Conservation (phyloP, 805 yeast species). For the Priceomyces medius region DNA sequence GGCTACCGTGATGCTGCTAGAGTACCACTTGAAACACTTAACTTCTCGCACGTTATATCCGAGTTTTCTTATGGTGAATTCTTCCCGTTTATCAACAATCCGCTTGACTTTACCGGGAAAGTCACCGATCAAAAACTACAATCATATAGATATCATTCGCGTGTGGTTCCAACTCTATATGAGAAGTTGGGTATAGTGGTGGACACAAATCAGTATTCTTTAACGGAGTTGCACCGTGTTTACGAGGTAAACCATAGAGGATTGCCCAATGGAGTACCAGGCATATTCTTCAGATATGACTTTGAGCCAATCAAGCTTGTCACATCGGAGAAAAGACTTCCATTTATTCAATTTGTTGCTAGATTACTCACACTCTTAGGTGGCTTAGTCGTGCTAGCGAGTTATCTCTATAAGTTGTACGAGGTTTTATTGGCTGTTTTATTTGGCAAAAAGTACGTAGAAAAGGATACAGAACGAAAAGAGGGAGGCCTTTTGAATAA, state of each 20-base stretch:
- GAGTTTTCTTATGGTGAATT: slow-evolving; percentile 91
- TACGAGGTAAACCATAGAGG: slow-evolving; percentile 11
- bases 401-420: slow-evolving; percentile 58
- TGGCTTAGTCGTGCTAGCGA: slow-evolving; percentile 69
- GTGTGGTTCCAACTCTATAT: slow-evolving; percentile 82
- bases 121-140: slow-evolving; percentile 48
- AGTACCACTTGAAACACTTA: slow-evolving; percentile 51
- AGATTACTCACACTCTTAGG: slow-evolving; percentile 80
- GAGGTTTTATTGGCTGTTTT: slow-evolving; percentile 53
- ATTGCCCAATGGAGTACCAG: slow-evolving; percentile 52
- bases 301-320: slow-evolving; percentile 82
- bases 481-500: slow-evolving; percentile 32
- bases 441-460: slow-evolving; percentile 58
- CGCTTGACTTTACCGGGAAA: slow-evolving; percentile 77
- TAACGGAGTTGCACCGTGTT: slow-evolving; percentile 49
- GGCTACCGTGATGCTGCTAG: slow-evolving; percentile 55
- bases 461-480: slow-evolving; percentile 47
- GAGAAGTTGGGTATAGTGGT: slow-evolving; percentile 67
- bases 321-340: slow-evolving; percentile 67
- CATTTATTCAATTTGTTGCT: slow-evolving; percentile 75
- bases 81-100: slow-evolving; percentile 82
- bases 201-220: slow-evolving; percentile 84
- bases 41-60: slow-evolving; percentile 79
- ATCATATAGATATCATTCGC: slow-evolving; percentile 62
- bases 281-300: slow-evolving; percentile 78